These are phyloP conservation scores for Pezicula neosporulosa DNA, from an alignment of 2,329 filamentous ascomycete genomes.

Conservation along the genomic window DNA sequence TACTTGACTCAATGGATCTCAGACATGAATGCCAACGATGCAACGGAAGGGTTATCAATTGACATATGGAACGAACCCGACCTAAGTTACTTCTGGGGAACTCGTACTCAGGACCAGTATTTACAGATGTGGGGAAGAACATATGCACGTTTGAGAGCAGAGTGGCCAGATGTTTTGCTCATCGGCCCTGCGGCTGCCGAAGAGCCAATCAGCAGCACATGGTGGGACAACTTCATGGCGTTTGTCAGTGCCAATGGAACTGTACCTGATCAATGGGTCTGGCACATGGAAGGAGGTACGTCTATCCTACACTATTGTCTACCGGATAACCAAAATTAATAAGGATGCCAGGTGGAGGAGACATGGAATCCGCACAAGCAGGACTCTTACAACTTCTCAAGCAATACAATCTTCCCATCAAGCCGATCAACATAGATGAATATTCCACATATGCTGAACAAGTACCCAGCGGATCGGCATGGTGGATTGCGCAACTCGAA, in stretches of 20 bases:
- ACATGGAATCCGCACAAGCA: slow-evolving; percentile 25
- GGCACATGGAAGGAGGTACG: slow-evolving; percentile 33
- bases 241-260: slow-evolving; percentile 32
- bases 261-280: slow-evolving; percentile 39
- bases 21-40: slow-evolving; percentile 34
- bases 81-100: slow-evolving; percentile 30
- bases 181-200: slow-evolving; percentile 34
- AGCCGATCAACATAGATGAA: slow-evolving; percentile 44
- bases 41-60: slow-evolving; percentile 34
- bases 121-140: slow-evolving; percentile 36
- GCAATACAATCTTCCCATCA: slow-evolving; percentile 27
- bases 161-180: slow-evolving; percentile 16
- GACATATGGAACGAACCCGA: slow-evolving; percentile 55
- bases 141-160: slow-evolving; percentile 33
- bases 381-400: slow-evolving; percentile 20
- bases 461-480: slow-evolving; percentile 36
- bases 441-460: slow-evolving; percentile 40
- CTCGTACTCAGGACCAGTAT: slow-evolving; percentile 33
- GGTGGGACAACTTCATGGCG: slow-evolving; percentile 35
- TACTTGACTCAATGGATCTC: slow-evolving; percentile 37
- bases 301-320: too few relatives aligned
- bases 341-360: slow-evolving; percentile 7
- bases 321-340: too few relatives aligned
- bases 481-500: slow-evolving; percentile 44
- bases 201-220: slow-evolving; percentile 29